Evolutionary conservation across 805 yeast species (phyloP), one percentile per base, ranked within the genome.

Genomic region (Hanseniaspora occidentalis): DNA sequence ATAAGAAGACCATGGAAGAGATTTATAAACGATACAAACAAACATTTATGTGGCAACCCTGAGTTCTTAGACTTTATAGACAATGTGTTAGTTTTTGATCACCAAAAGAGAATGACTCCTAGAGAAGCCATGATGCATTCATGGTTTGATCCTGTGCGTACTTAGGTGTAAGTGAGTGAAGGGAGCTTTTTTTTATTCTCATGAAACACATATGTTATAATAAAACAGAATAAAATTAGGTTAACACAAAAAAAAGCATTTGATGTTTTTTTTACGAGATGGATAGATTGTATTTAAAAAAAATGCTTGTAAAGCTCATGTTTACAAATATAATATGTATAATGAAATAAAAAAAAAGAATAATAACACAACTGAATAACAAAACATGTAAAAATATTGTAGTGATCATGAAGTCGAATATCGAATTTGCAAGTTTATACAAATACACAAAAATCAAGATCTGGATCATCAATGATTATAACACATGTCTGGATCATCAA

Each of bases 71-170:
- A 86, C 57, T 75, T 86, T 52, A 73, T 86, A 47, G 95, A 84
- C 57, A 73, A 77, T 50, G 65, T 88, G 46, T 66, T 86, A 50
- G 72, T 83, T 44, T 86, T 84, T 54, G 96, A 88, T 57, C 96
- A 88, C 58, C 85, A 83, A 56, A 81, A 80, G 56, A 72, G 96
- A 57, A 69, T 84, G 36, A 84, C 96, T 6, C 95, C 95, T 1
- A 73, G 71, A 57, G 95, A 88, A 58, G 92, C 95, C 21, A 77
- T 85, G 81, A 74, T 62, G 11, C 95, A 85, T 62, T 60, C 66
- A 2, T 71, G 62, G 50, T 65, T 65, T 26, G 48, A 43, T 23
- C 45, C 47, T 20, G 45, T 47, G 18, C 43, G 50, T 27, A 39
- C 38, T 27, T 38, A 35, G 31, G 14, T 16, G 9, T 35, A 31